Base-by-base conservation (phyloP, 768 basidiomycete genomes). In the Hericium coralloides region DNA sequence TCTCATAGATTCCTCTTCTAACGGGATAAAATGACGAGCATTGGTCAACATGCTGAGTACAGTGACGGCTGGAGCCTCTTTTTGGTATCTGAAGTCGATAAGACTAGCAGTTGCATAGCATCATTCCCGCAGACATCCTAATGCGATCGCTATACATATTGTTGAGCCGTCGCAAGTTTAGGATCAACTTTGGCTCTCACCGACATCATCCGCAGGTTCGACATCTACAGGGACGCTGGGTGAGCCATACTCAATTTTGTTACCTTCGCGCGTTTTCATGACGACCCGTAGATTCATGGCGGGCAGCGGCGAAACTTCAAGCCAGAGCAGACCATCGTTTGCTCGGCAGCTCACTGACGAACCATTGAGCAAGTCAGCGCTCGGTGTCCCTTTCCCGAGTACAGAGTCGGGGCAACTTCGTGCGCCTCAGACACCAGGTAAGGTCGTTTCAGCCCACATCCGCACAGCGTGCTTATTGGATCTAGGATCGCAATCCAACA, bases 341-440 rank as follows among this genome's bases (percentile, higher is more conserved):
- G 39, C 48, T 39, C 53, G 10, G 26, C 61, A 58, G 9, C 54
- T 53, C n/a, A 38, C 54, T 1, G 54, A 50, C 38, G 59, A 53
- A 20, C 43, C 43, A 20, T 6, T 45, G n/a, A 18, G n/a, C 9
- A 17, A n/a, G 8, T 8, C 43, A 14, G 43, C 43, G 43, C n/a
- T 18, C 43, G 12, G n/a, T n/a, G 15, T 37, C 17, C 36, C 56
- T 1, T 23, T 51, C 41, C 54, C 49, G 14, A 12, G n/a, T 14
- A 23, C 38, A 9, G 18, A 51, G 55, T 55, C 17, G 8, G 43
- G 8, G 43, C 15, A 45, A 12, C 43, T n/a, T 45, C 43, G 12
- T n/a, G 7, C 43, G n/a, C n/a, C 43, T 45, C n/a, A n/a, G n/a
- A 45, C 43, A 2, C 43, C 20, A n/a, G 43, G 43, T 45, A 45